Evolutionary conservation across 75 land plant genomes (phyloP).

Genomic region (Chamaecyparis obtusa): DNA sequence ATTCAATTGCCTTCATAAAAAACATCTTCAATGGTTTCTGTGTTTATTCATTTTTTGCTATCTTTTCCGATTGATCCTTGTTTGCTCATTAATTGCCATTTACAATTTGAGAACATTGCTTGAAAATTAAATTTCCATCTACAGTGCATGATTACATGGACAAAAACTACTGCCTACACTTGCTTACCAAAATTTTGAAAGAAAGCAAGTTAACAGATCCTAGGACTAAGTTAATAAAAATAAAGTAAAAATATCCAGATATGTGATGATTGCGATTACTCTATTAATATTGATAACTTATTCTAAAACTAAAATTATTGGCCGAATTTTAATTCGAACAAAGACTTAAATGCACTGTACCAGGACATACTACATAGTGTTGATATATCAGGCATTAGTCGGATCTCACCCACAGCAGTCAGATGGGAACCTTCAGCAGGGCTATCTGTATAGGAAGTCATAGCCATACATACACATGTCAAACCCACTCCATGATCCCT

Average conservation of each 20-base stretch:
- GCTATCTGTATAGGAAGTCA: constrained; percentile 67
- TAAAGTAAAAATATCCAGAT: not conserved
- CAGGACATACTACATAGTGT: constrained; percentile 69
- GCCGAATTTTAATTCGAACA: not conserved
- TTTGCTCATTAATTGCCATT: not conserved
- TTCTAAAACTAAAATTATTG: not conserved
- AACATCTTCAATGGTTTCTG: too few relatives aligned
- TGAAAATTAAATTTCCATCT: not conserved
- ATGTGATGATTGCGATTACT: not conserved
- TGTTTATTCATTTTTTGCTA: not conserved
- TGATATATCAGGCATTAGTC: constrained; percentile 78
- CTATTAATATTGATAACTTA: not conserved
- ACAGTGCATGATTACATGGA: not conserved
- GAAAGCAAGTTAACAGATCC: not conserved
- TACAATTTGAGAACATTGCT: not conserved
- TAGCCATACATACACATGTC: constrained; percentile 67
- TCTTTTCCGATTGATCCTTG: not conserved
- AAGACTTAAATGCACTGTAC: constrained; percentile 31
- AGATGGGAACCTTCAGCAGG: constrained; percentile 68
- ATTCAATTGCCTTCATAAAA: too few relatives aligned
- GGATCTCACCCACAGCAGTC: constrained; percentile 76
- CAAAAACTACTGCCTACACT: not conserved
- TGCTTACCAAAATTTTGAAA: not conserved
- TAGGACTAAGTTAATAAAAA: not conserved
- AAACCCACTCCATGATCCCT: constrained; percentile 77